Evolutionary conservation across 768 basidiomycete genomes (phyloP).

Genomic region (Omphalotus guepiniiformis): DNA sequence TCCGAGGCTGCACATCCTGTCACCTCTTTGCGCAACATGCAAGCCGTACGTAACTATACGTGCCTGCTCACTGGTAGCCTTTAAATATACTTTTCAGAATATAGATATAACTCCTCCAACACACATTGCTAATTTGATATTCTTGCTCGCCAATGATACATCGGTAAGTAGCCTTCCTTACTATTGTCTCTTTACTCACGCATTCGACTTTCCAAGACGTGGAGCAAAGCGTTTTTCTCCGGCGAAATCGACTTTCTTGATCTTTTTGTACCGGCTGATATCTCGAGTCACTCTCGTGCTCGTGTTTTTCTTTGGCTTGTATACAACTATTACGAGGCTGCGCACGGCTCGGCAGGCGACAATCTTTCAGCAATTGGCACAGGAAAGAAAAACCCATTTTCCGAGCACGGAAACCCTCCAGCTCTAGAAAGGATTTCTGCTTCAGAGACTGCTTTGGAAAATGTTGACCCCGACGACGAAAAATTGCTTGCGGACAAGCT

Average conservation of each 20-base stretch:
- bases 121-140: constrained; percentile 66
- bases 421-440: constrained; percentile 34
- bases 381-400: constrained; percentile 50
- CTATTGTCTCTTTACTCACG: neutral
- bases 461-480: constrained; percentile 43
- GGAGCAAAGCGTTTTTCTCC: constrained; percentile 37
- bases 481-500: constrained; percentile 34
- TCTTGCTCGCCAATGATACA: constrained; percentile 62
- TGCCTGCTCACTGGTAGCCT: neutral
- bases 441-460: constrained; percentile 38
- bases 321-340: constrained; percentile 62
- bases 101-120: constrained; percentile 53
- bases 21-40: constrained; percentile 52
- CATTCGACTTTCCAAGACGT: constrained; percentile 19
- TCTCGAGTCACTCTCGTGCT: constrained; percentile 45
- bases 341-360: constrained; percentile 26
- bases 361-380: constrained; percentile 31
- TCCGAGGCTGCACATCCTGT: constrained; percentile 37
- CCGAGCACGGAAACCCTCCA: constrained; percentile 39
- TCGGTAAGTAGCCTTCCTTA: constrained; percentile 26
- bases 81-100: constrained; percentile 25
- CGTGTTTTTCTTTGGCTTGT: constrained; percentile 47
- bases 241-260: constrained; percentile 43
- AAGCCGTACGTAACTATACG: too few relatives aligned
- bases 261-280: constrained; percentile 45